Conservation (phyloP, 345 rosid species). For the Eucalyptus cloeziana region DNA sequence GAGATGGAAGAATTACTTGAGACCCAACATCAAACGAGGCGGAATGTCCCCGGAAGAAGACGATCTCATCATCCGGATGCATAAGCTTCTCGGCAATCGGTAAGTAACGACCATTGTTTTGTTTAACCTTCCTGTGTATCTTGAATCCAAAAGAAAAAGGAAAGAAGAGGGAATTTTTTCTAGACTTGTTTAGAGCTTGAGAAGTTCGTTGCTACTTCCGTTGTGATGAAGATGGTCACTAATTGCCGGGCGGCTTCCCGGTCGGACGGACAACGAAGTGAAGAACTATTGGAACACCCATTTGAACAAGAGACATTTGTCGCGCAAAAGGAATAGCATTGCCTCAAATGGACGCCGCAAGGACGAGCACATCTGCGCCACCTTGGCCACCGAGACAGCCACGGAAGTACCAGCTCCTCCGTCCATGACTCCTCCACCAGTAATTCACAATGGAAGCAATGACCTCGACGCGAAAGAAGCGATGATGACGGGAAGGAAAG, state of each 20-base stretch:
- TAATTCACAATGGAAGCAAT: background rate
- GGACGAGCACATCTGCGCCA: background rate
- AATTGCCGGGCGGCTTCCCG: conserved; percentile 80
- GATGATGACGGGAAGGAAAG: background rate
- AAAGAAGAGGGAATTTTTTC: background rate
- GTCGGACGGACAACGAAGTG: conserved; percentile 84
- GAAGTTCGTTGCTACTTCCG: background rate
- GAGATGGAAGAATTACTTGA: conserved; percentile 76
- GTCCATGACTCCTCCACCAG: background rate
- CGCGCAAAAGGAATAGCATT: conserved; percentile 14
- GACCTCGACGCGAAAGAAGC: background rate
- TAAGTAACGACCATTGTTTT: background rate
- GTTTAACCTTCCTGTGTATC: too few species aligned
- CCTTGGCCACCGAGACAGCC: background rate
- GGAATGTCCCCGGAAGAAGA: conserved; percentile 69
- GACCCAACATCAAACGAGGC: conserved; percentile 79
- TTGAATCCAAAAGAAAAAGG: background rate
- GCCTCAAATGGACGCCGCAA: background rate
- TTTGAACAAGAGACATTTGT: conserved; percentile 41
- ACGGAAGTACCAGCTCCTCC: background rate
- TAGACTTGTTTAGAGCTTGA: background rate
- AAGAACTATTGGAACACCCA: conserved; percentile 94
- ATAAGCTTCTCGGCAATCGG: conserved; percentile 85
- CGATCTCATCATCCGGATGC: conserved; percentile 85
- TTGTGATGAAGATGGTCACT: conserved; percentile 50